Evolutionary conservation across 2,329 filamentous ascomycete genomes (phyloP).

Genomic region (Magnaporthales sp.): DNA sequence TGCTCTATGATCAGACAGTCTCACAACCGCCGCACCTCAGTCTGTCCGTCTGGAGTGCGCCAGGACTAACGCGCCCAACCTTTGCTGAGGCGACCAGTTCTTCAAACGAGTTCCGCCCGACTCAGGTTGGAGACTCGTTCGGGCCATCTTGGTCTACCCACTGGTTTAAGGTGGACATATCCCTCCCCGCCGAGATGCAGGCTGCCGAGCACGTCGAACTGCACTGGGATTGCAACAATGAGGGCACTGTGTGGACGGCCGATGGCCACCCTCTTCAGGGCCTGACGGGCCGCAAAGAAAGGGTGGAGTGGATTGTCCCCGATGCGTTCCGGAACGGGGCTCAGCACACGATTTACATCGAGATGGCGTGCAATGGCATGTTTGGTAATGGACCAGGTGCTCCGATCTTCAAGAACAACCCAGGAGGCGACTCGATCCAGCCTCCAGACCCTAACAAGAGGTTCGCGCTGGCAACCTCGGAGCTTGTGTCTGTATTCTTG

Average conservation of each 20-base stretch:
- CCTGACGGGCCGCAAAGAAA: slow-evolving; percentile 53
- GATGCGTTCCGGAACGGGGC: slow-evolving; percentile 49
- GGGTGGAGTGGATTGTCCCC: slow-evolving; percentile 57
- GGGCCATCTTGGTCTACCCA: slow-evolving; percentile 65
- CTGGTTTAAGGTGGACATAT: slow-evolving; percentile 57
- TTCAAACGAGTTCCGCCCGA: slow-evolving; percentile 8
- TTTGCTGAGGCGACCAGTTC: slow-evolving; percentile 7
- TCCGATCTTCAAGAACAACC: slow-evolving; percentile 14
- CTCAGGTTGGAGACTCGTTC: slow-evolving; percentile 49
- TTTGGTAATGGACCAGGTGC: slow-evolving; percentile 36
- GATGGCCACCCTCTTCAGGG: slow-evolving; percentile 55
- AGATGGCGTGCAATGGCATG: slow-evolving; percentile 66
- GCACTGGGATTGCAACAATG: slow-evolving; percentile 59
- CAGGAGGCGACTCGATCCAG: slow-evolving; percentile 46
- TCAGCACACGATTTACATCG: slow-evolving; percentile 55
- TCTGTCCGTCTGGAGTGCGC: slow-evolving; percentile 12
- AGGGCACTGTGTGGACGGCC: slow-evolving; percentile 57
- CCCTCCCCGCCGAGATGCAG: slow-evolving; percentile 44
- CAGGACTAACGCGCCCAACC: slow-evolving; percentile 10
- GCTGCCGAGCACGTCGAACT: slow-evolving; percentile 53
- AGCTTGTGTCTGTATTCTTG: slow-evolving; percentile 54
- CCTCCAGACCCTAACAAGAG: slow-evolving; percentile 50
- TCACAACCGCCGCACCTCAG: slow-evolving; percentile 10
- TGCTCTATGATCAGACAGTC: slow-evolving; percentile 10
- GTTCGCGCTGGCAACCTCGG: slow-evolving; percentile 46